A percentile compares a stretch with the other conserved stretches of the same genome.
Conservation (phyloP, 1,139 yeast genomes). For the Candida neerlandica region DNA sequence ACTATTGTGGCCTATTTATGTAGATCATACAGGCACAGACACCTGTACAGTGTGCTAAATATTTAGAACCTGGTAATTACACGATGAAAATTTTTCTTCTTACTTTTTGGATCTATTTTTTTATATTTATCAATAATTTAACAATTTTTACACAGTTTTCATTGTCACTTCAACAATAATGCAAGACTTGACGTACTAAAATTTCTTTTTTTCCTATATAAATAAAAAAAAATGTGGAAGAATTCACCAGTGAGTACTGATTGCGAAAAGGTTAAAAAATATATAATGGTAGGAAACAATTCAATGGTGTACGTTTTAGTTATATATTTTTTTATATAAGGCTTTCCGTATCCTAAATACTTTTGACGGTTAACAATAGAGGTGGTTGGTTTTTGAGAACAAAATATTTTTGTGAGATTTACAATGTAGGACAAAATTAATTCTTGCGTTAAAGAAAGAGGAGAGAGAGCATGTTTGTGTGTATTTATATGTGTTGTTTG, state of each 20-base stretch:
- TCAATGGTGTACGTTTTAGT: too few species aligned
- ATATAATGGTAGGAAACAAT: background rate
- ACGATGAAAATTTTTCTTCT: background rate
- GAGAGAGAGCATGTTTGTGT: too few species aligned
- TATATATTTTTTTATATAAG: too few species aligned
- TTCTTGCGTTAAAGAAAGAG: too few species aligned
- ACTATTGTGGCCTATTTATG: background rate
- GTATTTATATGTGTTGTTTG: background rate
- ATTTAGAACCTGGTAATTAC: background rate
- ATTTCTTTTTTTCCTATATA: background rate
- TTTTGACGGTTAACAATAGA: too few species aligned
- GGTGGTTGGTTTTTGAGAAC: background rate
- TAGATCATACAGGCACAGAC: constrained; percentile 1
- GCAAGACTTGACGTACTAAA: background rate
- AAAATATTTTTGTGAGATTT: background rate
- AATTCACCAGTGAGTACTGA: background rate
- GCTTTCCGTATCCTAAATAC: too few species aligned
- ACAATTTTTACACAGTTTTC: background rate
- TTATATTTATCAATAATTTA: background rate
- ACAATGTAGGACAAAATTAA: background rate
- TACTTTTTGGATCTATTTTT: background rate
- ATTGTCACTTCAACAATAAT: background rate
- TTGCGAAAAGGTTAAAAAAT: background rate
- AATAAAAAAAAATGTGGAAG: too few species aligned
- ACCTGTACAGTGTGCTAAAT: background rate